These are phyloP conservation scores for Penicillium pancosmium DNA, from an alignment of 495 filamentous ascomycete species.

Conservation along the genomic window DNA sequence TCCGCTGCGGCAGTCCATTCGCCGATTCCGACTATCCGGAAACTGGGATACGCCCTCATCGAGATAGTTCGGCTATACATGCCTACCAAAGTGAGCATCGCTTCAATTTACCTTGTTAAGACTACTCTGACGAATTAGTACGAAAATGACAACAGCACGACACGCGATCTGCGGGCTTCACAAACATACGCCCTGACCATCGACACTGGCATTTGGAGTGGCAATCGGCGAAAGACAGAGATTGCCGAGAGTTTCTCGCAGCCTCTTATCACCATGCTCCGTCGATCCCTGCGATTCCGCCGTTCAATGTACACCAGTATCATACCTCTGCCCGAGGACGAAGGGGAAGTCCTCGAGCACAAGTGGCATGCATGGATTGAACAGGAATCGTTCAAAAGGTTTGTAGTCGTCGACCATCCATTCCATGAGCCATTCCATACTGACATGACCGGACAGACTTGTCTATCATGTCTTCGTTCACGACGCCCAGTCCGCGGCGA, in stretches of 20 bases:
- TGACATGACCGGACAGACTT: conserved; percentile 40
- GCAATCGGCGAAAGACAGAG: conserved; percentile 68
- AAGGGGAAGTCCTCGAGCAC: conserved; percentile 48
- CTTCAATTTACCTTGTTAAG: not conserved
- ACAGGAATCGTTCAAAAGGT: conserved; percentile 57
- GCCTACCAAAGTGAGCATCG: conserved; percentile 41
- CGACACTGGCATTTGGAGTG: conserved; percentile 67
- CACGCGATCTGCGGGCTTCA: conserved; percentile 55
- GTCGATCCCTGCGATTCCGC: conserved; percentile 32
- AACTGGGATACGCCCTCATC: conserved; percentile 64
- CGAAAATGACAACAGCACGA: conserved; percentile 60
- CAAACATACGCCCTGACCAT: conserved; percentile 58
- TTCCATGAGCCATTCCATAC: not conserved
- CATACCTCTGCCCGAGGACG: conserved; percentile 44
- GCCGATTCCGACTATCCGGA: conserved; percentile 56
- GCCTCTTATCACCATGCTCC: conserved; percentile 55
- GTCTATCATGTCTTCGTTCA: conserved; percentile 59
- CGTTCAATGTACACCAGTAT: conserved; percentile 50
- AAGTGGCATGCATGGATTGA: conserved; percentile 66
- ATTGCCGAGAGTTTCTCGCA: conserved; percentile 64
- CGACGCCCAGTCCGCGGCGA: conserved; percentile 61
- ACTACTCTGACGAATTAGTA: conserved; percentile 20
- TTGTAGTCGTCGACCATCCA: not conserved
- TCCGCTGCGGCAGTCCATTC: conserved; percentile 59
- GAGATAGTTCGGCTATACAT: conserved; percentile 59